phyloP scores from a whole-genome alignment of 441 rosid species.

The Omphalea diandra region DNA sequence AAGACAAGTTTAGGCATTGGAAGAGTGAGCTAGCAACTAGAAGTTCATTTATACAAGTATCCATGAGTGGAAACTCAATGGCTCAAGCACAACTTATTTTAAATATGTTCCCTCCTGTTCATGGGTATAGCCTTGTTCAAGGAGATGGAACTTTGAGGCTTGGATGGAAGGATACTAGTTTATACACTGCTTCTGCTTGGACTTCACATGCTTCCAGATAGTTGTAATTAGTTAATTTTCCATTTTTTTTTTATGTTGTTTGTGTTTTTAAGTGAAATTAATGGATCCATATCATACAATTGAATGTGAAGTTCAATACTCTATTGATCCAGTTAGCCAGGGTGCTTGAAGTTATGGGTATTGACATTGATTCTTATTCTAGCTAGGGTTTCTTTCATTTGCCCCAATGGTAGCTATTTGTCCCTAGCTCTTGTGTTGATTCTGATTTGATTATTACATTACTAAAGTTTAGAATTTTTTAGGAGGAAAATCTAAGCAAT shows the following conservation, averaged over 20 bases:
- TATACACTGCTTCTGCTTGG: constrained; percentile 71
- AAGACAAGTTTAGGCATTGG: constrained; percentile 59
- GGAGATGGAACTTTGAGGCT: constrained; percentile 62
- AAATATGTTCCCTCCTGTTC: constrained; percentile 60
- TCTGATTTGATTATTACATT: too few species aligned
- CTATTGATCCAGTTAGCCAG: too few species aligned
- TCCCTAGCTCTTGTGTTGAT: too few species aligned
- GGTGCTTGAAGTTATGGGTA: too few species aligned
- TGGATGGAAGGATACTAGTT: constrained; percentile 66
- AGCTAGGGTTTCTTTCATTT: too few species aligned
- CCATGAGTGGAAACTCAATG: constrained; percentile 62
- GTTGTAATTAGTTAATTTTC: too few species aligned
- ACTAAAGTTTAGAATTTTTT: too few species aligned
- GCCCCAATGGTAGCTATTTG: too few species aligned
- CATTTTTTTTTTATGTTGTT: not conserved
- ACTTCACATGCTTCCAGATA: constrained; percentile 41
- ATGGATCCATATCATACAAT: too few species aligned
- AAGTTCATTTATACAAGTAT: constrained; percentile 39
- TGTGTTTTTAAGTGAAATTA: not conserved
- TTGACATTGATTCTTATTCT: too few species aligned
- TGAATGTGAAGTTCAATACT: too few species aligned
- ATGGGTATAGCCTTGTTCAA: constrained; percentile 57
- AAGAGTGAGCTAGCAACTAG: constrained; percentile 38
- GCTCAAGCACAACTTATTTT: constrained; percentile 69
- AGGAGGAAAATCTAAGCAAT: too few species aligned